phyloP scores from a whole-genome alignment of 2,329 filamentous ascomycete genomes.

The Cryoendolithus antarcticus region DNA sequence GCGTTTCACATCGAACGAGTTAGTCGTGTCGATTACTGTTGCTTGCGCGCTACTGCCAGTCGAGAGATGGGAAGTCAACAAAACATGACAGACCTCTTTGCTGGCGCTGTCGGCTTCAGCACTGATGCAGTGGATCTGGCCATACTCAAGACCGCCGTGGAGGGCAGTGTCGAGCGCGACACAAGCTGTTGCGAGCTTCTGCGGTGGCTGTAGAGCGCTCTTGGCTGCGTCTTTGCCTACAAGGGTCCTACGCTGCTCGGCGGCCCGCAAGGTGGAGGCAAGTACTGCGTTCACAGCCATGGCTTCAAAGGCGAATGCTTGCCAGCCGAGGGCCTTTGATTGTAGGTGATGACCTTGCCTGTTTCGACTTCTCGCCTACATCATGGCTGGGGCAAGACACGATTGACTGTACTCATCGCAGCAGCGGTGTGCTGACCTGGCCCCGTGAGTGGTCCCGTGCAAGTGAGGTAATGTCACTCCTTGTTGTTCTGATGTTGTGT shows the following conservation, averaged over 20 bases:
- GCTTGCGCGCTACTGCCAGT: conserved; percentile 16
- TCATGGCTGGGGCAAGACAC: no score
- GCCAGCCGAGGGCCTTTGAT: background rate
- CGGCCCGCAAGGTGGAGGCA: conserved; percentile 1
- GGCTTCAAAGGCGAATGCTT: background rate
- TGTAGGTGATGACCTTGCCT: no score
- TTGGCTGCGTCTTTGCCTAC: no score
- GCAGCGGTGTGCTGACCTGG: no score
- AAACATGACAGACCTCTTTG: conserved; percentile 20
- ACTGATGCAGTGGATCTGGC: conserved; percentile 24
- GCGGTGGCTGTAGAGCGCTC: background rate
- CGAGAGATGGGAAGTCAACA: conserved; percentile 30
- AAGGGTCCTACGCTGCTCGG: background rate
- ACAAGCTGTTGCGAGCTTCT: conserved; percentile 15
- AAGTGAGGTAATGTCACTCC: background rate
- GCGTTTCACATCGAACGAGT: conserved; percentile 32
- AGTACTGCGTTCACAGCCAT: conserved; percentile 2
- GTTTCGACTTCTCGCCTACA: no score
- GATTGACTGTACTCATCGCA: no score
- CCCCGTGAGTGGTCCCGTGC: background rate
- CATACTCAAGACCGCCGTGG: conserved; percentile 25
- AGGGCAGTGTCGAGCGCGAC: conserved; percentile 25
- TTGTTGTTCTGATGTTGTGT: no score
- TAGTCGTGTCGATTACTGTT: conserved; percentile 35
- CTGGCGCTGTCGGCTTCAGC: conserved; percentile 17